A percentile compares a stretch with the other conserved stretches of the same genome.
These are phyloP conservation scores for Cladosporium sp. DNA, from an alignment of 2,329 filamentous ascomycete species.

Conservation along the genomic window DNA sequence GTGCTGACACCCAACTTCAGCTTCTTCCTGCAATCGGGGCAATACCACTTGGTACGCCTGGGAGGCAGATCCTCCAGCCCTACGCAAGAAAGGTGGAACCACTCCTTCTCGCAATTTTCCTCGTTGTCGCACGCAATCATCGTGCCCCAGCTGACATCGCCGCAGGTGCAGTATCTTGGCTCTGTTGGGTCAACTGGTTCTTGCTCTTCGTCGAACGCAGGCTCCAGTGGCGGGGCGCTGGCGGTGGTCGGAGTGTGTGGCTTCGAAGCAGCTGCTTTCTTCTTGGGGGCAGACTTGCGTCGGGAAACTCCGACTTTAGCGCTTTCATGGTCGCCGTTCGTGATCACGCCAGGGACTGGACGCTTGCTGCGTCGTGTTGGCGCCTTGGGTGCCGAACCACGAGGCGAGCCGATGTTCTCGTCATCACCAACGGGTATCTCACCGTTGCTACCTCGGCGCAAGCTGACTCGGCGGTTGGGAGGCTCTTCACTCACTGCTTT, in stretches of 20 bases:
- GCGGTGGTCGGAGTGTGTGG: constrained; percentile 17
- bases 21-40: constrained; percentile 69
- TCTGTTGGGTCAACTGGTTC: constrained; percentile 71
- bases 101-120: constrained; percentile 77
- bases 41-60: constrained; percentile 80
- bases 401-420: constrained; percentile 23
- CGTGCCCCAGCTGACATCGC: constrained; percentile 75
- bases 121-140: constrained; percentile 84
- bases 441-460: constrained; percentile 47
- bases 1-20: constrained; percentile 34
- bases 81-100: constrained; percentile 83
- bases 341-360: constrained; percentile 73
- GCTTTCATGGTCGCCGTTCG: constrained; percentile 55
- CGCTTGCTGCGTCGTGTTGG: constrained; percentile 61
- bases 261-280: constrained; percentile 51
- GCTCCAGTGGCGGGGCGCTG: not conserved
- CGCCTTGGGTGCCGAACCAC: constrained; percentile 27
- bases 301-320: constrained; percentile 70
- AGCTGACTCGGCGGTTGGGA: constrained; percentile 42
- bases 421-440: constrained; percentile 19
- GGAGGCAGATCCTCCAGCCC: constrained; percentile 68
- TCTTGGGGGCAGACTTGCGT: constrained; percentile 68
- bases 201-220: constrained; percentile 38
- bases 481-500: constrained; percentile 55
- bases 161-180: constrained; percentile 75